Conservation (phyloP, 2,329 filamentous ascomycete genomes). For the Neofusicoccum laricinum region DNA sequence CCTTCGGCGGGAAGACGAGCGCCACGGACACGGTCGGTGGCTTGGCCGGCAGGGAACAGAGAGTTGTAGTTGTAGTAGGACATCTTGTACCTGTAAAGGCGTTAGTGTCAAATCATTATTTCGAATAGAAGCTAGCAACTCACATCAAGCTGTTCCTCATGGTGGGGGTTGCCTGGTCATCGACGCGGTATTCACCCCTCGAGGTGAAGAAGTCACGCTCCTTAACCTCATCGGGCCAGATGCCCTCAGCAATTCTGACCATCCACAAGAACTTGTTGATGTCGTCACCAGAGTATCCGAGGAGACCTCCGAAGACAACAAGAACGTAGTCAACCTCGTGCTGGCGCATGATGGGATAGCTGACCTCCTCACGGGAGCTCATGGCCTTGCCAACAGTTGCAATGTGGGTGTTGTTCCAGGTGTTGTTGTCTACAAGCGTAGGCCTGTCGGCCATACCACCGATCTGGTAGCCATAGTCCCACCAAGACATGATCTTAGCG, state of each 20-base stretch:
- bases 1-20: constrained; percentile 76
- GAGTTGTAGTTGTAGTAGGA: constrained; percentile 97
- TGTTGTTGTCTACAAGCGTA: constrained; percentile 98
- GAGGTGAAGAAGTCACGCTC: constrained; percentile 94
- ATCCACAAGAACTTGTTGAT: constrained; percentile 99
- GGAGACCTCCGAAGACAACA: constrained; percentile 89
- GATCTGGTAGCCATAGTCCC: constrained; percentile 99
- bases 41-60: constrained; percentile 89
- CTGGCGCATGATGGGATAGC: constrained; percentile 96
- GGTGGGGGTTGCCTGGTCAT: constrained; percentile 86
- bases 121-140: constrained; percentile 37
- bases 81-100: constrained; percentile 87
- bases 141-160: constrained; percentile 99
- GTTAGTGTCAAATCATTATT: constrained; percentile 25
- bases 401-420: constrained; percentile 99
- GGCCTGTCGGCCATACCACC: constrained; percentile 98
- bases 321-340: constrained; percentile 99
- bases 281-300: constrained; percentile 97
- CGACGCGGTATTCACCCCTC: constrained; percentile 91
- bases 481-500: constrained; percentile 99
- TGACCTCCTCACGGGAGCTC: constrained; percentile 95
- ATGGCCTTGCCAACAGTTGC: constrained; percentile 98
- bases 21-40: constrained; percentile 82
- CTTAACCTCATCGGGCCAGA: constrained; percentile 99
- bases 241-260: constrained; percentile 97